Base-by-base conservation (phyloP, 371 early-diverging fungal genomes). In the Mucor ambiguus region DNA sequence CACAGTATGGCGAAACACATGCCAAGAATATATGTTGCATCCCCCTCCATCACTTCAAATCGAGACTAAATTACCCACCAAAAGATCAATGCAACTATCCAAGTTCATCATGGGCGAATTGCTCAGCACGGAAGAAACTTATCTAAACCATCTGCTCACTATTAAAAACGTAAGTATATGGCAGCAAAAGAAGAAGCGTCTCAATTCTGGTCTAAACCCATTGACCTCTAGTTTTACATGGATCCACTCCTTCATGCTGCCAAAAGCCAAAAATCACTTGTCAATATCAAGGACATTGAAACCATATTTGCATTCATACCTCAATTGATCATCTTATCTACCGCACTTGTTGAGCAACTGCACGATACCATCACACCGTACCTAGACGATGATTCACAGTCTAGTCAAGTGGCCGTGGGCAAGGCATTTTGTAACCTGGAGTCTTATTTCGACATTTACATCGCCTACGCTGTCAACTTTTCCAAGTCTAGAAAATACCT, bases 261-360 rank as follows among this genome's bases (percentile, higher is more conserved):
- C 11, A 52, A 43, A 16, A 29, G 49, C 12, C 32, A 60, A 5
- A 65, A 63, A 28, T 65, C 74, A 16, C 64, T 78, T 28, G 63
- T 76, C 14, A 76, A 73, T 56, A 49, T 61, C 11, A 70, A 64
- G 28, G 70, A 76, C 26, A 57, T 74, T 6, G 62, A 67, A 24
- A 66, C 64, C 54, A 78, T 80, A 26, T 80, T 78, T 73, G 80
- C 74, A 24, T 71, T 59, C 66, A 60, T 80, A 26, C 69, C 75
- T n/a, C 68, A 76, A 33, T 48, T 80, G 6, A 74, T 76, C 22
- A 29, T 24, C 3, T 32, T 80, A 11, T 78, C 80, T 1, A 56
- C 61, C n/a, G 30, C 43, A 2, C 61, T 80, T 26, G 63, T 72
- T 6, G 24, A 69, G 29, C 52, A 56, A 8, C 44, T 80, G 35